Evolutionary conservation across 306 rosid genomes (phyloP).

Genomic region (Ceratonia siliqua): DNA sequence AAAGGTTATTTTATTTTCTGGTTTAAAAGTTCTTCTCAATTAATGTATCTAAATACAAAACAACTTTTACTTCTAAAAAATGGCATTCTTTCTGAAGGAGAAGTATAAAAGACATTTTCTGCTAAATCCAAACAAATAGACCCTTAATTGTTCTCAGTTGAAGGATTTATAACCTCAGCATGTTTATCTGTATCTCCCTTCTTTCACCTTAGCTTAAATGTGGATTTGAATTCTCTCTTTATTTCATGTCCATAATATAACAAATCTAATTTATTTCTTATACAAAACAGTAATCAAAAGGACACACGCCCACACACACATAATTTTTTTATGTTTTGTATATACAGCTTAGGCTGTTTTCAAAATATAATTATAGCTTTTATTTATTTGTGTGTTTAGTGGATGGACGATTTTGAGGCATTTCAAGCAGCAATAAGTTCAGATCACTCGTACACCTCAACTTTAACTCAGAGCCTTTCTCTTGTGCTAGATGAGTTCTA

Average conservation of each 20-base stretch:
- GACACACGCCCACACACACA: background rate
- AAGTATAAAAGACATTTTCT: too few species aligned
- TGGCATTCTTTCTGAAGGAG: too few species aligned
- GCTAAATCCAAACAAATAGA: too few species aligned
- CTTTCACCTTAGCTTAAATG: background rate
- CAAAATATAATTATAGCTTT: background rate
- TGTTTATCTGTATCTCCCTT: background rate
- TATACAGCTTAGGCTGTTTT: constrained; percentile 14
- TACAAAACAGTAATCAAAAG: background rate
- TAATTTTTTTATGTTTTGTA: background rate
- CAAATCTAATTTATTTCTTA: background rate
- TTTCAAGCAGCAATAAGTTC: constrained; percentile 69
- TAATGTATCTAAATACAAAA: too few species aligned
- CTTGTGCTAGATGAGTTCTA: constrained; percentile 85
- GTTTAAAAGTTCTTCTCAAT: too few species aligned
- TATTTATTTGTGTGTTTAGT: constrained; percentile 48
- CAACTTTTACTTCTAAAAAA: too few species aligned
- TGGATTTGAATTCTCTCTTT: background rate
- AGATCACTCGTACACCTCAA: constrained; percentile 61
- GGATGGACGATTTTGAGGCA: constrained; percentile 91
- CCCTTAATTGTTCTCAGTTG: constrained; percentile 22
- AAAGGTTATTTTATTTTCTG: too few species aligned
- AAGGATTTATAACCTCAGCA: background rate
- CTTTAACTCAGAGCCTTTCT: constrained; percentile 69
- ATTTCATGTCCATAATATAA: background rate